These are phyloP conservation scores for Massarina eburnea DNA, from an alignment of 2,329 filamentous ascomycete species.

Conservation along the genomic window DNA sequence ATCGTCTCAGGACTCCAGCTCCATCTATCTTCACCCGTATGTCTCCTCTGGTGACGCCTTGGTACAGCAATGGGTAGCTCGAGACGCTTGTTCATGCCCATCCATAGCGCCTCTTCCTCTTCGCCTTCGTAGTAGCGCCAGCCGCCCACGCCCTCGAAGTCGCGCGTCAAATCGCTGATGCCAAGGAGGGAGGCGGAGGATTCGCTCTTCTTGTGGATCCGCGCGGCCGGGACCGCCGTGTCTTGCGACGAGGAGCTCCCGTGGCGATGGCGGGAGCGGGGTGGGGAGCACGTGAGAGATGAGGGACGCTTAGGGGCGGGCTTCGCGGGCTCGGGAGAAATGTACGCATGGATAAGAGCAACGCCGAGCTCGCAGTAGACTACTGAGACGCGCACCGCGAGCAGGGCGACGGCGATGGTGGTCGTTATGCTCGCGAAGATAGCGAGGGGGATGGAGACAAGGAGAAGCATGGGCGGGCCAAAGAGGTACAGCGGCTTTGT, in stretches of 20 bases:
- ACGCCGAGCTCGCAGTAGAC: slow-evolving; percentile 47
- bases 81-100: slow-evolving; percentile 47
- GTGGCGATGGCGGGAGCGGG: slow-evolving; percentile 27
- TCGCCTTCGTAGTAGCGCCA: slow-evolving; percentile 41
- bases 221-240: slow-evolving; percentile 13
- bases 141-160: slow-evolving; percentile 50
- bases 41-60: slow-evolving; percentile 32
- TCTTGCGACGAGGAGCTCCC: slow-evolving; percentile 28
- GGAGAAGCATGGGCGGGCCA: slow-evolving; percentile 39
- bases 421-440: slow-evolving; percentile 41
- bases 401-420: slow-evolving; percentile 39
- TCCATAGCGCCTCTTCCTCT: slow-evolving; percentile 49
- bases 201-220: slow-evolving; percentile 32
- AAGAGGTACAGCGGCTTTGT: slow-evolving; percentile 35
- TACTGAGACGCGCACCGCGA: slow-evolving; percentile 43
- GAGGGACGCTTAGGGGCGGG: slow-evolving; percentile 17
- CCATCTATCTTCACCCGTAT: slow-evolving; percentile 34
- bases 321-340: slow-evolving; percentile 30
- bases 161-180: slow-evolving; percentile 35
- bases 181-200: slow-evolving; percentile 37
- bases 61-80: slow-evolving; percentile 39
- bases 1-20: slow-evolving; percentile 36
- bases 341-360: slow-evolving; percentile 42
- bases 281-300: slow-evolving; percentile 14
- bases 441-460: slow-evolving; percentile 43